Evolutionary conservation across 805 yeast species (phyloP).

Genomic region (Candida suzukii): DNA sequence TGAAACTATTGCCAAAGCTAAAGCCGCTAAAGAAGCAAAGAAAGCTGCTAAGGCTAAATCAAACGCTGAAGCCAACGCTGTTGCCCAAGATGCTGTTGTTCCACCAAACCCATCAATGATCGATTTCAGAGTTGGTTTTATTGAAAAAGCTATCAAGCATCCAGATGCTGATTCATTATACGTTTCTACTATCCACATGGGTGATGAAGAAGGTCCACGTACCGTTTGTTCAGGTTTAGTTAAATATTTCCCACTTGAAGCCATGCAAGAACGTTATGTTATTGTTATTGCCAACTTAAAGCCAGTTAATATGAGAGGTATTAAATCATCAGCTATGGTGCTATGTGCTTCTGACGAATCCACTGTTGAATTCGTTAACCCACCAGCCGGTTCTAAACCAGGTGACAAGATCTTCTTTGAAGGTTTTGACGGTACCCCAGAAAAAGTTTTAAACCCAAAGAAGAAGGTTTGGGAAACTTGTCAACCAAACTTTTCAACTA

Average conservation of each 20-base stretch:
- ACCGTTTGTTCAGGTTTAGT: conserved; percentile 97
- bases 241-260: conserved; percentile 82
- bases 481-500: conserved; percentile 87
- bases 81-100: conserved; percentile 47
- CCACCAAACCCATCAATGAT: conserved; percentile 79
- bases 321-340: conserved; percentile 94
- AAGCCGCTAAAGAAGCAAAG: conserved; percentile 32
- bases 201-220: conserved; percentile 96
- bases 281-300: conserved; percentile 92
- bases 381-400: conserved; percentile 87
- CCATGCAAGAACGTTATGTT: conserved; percentile 90
- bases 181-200: conserved; percentile 94
- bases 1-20: conserved; percentile 24
- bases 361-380: conserved; percentile 87
- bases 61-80: conserved; percentile 45
- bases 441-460: conserved; percentile 91
- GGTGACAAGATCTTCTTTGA: conserved; percentile 97
- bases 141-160: conserved; percentile 92
- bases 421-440: conserved; percentile 84
- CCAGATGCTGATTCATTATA: conserved; percentile 97
- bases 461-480: conserved; percentile 95
- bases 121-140: conserved; percentile 93
- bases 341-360: conserved; percentile 73
- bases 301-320: conserved; percentile 97
- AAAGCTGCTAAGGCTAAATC: conserved; percentile 47